These are phyloP conservation scores for Myriosclerotinia curreyana DNA, from an alignment of 2,329 filamentous ascomycete genomes.

Conservation along the genomic window DNA sequence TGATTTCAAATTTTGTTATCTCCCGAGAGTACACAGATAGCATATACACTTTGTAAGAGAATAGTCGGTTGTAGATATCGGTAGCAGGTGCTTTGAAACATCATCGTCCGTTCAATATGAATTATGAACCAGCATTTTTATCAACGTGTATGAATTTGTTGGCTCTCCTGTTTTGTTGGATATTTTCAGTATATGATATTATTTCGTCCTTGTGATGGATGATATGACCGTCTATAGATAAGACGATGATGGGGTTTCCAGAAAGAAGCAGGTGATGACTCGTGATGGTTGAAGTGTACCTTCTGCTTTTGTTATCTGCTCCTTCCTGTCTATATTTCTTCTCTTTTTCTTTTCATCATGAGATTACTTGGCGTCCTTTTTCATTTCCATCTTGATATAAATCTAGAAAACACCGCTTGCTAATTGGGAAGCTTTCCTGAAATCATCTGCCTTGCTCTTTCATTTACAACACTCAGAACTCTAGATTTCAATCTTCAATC, in stretches of 20 bases:
- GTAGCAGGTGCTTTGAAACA: not conserved
- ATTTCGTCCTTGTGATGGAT: conserved; percentile 1
- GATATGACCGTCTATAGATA: not conserved
- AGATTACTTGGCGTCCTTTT: not conserved
- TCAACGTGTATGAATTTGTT: conserved; percentile 1
- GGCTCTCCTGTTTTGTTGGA: not conserved
- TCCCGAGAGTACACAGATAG: not conserved
- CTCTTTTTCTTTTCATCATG: not conserved
- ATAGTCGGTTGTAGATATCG: not conserved
- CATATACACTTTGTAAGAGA: not conserved
- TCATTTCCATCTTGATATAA: not conserved
- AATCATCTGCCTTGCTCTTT: not conserved
- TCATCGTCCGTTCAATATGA: not conserved
- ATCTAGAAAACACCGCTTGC: not conserved
- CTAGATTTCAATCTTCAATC: not conserved
- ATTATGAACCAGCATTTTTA: not conserved
- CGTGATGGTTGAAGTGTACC: not conserved
- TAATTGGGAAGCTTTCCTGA: too few relatives aligned
- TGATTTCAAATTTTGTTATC: not conserved
- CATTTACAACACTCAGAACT: not conserved
- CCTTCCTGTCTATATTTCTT: not conserved
- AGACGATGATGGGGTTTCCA: not conserved
- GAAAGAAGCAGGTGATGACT: not conserved
- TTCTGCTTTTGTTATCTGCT: conserved; percentile 22
- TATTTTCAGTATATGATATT: not conserved